Evolutionary conservation across 805 yeast genomes (phyloP), one percentile per base, ranked within the genome.

Genomic region (Wickerhamomyces pijperi): DNA sequence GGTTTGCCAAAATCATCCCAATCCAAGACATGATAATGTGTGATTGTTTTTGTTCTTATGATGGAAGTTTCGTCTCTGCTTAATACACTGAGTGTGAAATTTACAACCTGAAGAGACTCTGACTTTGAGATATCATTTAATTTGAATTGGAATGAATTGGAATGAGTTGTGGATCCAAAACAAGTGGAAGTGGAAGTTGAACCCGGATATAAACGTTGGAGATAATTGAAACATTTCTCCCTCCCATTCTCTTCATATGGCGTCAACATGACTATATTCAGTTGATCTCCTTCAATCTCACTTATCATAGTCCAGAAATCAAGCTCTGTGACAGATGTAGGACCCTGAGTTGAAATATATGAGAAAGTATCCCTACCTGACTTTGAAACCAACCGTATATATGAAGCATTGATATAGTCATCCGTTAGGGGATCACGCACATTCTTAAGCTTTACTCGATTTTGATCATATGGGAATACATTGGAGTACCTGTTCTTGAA

Each of bases 231-330:
- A 59, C 97, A 90, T 61, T 90, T 88, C 44, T 70, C 77, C 20
- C 77, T 68, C 2, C 75, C 74, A 39, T 74, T 70, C 54, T 92
- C 97, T 34, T 59, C 60, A 43, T 84, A 58, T 0, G 92, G 85
- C 0, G 94, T 82, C 31, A 82, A 70, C 90, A 82, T 82, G 14
- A 81, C 74, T 11, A 82, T 62, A 1, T 74, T 25, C 72, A 3
- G 76, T 69, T 14, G 83, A 61, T 17, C 80, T 68, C 9, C 82
- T 59, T 16, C 78, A 58, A 5, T 76, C 69, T 3, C 76, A 69
- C 47, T 67, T 12, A 84, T 70, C 74, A 87, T 82, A 45, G 79
- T 84, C 96, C 97, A 92, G 53, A 92, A 90, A 55, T 92, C 95
- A 3, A 75, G 75, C 45, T 74, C 68, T 0, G 97, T 88, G 28